Evolutionary conservation across 106 monocot species (phyloP).

Genomic region (Acanthochlamys bracteata): DNA sequence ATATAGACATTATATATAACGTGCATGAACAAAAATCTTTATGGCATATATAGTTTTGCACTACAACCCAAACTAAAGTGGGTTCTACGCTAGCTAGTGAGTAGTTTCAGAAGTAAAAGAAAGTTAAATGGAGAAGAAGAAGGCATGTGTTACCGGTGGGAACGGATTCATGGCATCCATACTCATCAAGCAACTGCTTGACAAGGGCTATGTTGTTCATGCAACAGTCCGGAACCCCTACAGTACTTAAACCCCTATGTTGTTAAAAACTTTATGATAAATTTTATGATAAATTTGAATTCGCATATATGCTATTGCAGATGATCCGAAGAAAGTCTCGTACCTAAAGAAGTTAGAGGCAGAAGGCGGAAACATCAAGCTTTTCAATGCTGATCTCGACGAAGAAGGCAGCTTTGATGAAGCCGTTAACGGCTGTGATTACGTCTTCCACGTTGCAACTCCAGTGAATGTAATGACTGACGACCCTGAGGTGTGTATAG

Average conservation of each 20-base stretch:
- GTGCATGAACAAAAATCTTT: too few species aligned
- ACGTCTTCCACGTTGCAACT: constrained; percentile 66
- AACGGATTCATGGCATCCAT: constrained; percentile 40
- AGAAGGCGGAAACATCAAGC: not conserved
- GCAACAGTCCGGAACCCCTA: constrained; percentile 47
- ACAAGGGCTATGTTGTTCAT: constrained; percentile 41
- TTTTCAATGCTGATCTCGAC: constrained; percentile 45
- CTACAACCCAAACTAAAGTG: too few species aligned
- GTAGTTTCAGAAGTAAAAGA: too few species aligned
- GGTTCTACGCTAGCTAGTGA: too few species aligned
- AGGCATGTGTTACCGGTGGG: constrained; percentile 55
- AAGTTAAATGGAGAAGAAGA: constrained; percentile 20
- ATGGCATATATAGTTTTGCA: too few species aligned
- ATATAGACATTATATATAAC: too few species aligned
- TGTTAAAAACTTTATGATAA: too few species aligned
- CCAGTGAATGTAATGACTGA: constrained; percentile 35
- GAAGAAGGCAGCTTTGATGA: constrained; percentile 68
- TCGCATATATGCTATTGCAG: constrained; percentile 1
- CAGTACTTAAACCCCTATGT: constrained; percentile 6
- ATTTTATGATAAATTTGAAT: too few species aligned
- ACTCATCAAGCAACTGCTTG: constrained; percentile 40
- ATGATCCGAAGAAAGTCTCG: constrained; percentile 11
- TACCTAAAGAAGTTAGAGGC: constrained; percentile 13
- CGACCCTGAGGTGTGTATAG: not conserved
- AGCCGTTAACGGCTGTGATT: constrained; percentile 37